Conservation (phyloP, 2,329 filamentous ascomycete genomes). For the Talaromyces sp. region DNA sequence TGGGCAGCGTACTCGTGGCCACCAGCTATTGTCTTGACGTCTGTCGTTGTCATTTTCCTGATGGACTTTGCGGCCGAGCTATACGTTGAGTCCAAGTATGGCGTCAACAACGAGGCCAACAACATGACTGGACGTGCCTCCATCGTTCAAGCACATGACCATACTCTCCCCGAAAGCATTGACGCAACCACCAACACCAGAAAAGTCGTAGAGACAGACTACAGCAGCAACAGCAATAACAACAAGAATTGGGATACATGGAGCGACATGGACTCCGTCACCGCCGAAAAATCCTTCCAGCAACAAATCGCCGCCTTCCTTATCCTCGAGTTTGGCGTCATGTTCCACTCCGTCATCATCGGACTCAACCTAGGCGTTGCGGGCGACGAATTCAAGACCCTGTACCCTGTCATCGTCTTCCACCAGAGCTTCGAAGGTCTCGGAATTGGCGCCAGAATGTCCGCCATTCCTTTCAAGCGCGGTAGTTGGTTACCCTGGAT, state of each 20-base stretch:
- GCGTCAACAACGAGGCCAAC: conserved; percentile 31
- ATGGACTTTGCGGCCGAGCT: conserved; percentile 51
- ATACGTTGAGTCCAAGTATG: conserved; percentile 50
- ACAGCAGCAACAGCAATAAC: background rate
- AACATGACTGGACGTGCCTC: conserved; percentile 16
- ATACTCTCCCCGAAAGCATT: background rate
- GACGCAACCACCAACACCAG: background rate
- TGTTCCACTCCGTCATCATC: conserved; percentile 63
- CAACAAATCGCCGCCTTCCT: conserved; percentile 41
- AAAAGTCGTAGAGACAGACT: background rate
- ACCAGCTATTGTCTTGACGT: conserved; percentile 49
- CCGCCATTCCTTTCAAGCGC: conserved; percentile 51
- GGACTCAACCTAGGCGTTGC: conserved; percentile 60
- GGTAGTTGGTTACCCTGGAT: conserved; percentile 49
- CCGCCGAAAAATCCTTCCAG: conserved; percentile 30
- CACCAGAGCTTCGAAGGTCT: conserved; percentile 63
- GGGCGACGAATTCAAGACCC: conserved; percentile 53
- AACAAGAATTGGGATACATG: conserved; percentile 1
- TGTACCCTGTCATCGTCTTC: conserved; percentile 60
- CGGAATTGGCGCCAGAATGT: conserved; percentile 59
- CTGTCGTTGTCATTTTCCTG: conserved; percentile 50
- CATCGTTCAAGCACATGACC: conserved; percentile 21
- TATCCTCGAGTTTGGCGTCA: conserved; percentile 57
- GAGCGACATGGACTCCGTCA: conserved; percentile 1
- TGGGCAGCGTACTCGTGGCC: conserved; percentile 54